A percentile compares a stretch with the other conserved stretches of the same genome.
phyloP scores from a whole-genome alignment of 768 basidiomycete genomes.

The Boletus eberwhitei region DNA sequence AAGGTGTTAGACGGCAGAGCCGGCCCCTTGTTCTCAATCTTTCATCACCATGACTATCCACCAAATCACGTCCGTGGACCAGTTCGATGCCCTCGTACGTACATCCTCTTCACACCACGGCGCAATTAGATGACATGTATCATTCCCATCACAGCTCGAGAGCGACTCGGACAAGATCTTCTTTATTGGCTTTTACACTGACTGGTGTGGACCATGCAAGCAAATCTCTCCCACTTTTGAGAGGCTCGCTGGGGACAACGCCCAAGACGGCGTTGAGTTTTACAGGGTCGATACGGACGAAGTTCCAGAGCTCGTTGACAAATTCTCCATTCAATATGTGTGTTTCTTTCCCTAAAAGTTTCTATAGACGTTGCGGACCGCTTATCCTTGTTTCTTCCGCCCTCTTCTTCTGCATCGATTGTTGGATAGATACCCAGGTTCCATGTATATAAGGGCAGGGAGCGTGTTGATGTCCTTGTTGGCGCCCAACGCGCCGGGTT shows the following conservation, averaged over 20 bases:
- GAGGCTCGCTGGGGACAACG: not conserved
- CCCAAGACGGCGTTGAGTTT: constrained; percentile 42
- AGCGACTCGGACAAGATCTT: constrained; percentile 1
- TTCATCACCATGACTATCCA: constrained; percentile 1
- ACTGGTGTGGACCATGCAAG: constrained; percentile 21
- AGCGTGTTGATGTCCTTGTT: not conserved
- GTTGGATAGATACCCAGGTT: constrained; percentile 19
- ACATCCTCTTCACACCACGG: no score
- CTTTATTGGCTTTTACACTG: constrained; percentile 22
- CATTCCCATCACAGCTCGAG: not conserved
- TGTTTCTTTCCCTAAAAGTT: constrained; percentile 22
- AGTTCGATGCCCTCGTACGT: constrained; percentile 11
- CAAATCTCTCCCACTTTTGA: constrained; percentile 15
- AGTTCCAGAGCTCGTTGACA: constrained; percentile 43
- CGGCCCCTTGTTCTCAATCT: not conserved
- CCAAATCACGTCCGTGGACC: not conserved
- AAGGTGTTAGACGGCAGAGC: no score
- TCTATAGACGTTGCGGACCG: no score
- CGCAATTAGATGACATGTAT: not conserved
- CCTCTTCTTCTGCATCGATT: no score
- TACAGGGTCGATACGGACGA: constrained; percentile 74
- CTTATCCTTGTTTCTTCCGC: not conserved
- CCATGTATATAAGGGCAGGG: not conserved
- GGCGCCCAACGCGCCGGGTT: not conserved
- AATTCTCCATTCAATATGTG: constrained; percentile 54